A percentile compares a stretch with the other conserved stretches of the same genome.
Conservation (phyloP, 106 monocot species). For the Gastrodia elata region DNA sequence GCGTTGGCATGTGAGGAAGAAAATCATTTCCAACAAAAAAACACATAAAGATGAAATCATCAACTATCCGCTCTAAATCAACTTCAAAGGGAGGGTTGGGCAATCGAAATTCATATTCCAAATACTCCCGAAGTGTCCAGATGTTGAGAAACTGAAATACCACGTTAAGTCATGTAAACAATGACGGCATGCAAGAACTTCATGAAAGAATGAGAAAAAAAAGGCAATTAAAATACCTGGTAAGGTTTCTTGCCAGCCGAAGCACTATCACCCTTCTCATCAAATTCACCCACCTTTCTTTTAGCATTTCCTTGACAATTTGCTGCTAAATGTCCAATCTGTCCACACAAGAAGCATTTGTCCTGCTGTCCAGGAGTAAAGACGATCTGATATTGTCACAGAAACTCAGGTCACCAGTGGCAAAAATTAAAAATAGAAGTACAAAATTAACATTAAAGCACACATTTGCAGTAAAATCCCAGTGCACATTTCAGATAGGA, state of each 20-base stretch:
- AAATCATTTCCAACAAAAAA: conserved; percentile 99
- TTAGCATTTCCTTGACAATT: conserved; percentile 88
- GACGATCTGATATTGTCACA: conserved; percentile 51
- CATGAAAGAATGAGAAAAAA: not conserved
- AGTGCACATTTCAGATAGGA: not conserved
- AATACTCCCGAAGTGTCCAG: conserved; percentile 90
- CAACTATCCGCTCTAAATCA: conserved; percentile 87
- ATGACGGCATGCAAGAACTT: not conserved
- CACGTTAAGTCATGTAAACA: not conserved
- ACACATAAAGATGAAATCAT: conserved; percentile 95
- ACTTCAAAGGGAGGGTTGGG: conserved; percentile 75
- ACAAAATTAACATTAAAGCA: not conserved
- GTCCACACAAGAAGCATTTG: conserved; percentile 94
- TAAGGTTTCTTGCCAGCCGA: conserved; percentile 72
- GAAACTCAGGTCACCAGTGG: not conserved
- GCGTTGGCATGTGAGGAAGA: conserved; percentile 96
- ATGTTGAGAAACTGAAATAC: conserved; percentile 90
- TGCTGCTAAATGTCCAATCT: conserved; percentile 94
- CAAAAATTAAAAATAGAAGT: not conserved
- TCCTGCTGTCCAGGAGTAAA: conserved; percentile 96
- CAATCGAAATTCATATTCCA: conserved; percentile 83
- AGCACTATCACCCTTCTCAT: conserved; percentile 61
- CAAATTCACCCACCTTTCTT: conserved; percentile 85
- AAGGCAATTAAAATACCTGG: conserved; percentile 36
- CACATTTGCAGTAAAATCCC: not conserved